Evolutionary conservation across 306 rosid genomes (phyloP), one percentile per base, ranked within the genome.

Genomic region (Citrullus mucosospermus): DNA sequence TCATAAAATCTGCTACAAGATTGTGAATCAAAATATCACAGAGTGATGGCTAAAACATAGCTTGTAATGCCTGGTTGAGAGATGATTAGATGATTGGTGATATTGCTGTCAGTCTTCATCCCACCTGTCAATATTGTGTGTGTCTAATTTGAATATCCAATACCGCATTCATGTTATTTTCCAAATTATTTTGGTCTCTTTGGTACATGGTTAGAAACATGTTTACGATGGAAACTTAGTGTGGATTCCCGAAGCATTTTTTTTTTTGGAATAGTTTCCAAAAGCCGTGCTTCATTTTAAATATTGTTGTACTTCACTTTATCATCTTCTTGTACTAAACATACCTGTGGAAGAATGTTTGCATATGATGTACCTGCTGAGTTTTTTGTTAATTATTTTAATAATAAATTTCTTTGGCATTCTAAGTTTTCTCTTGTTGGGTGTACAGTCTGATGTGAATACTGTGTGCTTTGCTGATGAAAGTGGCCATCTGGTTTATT

Each of bases 391-490:
- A 5, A 73, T 50, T 73, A 3, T 22, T 25, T 73, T 1, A 9
- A 73, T 15, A 15, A 43, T 36, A 54, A 36, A 55, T 5, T 6
- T 30, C 32, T 8, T 11, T 54, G 36, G 18, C 46, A 22, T 39
- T 70, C 22, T 36, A 57, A 79, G 63, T 77, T 59, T 85, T 59
- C 72, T 82, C 43, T 84, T 78, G 79, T 85, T 71, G 9, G 76
- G 65, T 79, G 28, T 86, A 86, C 97, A 92, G 96, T 85, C 91
- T 78, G 99, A 95, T 83, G 99, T 95, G 78, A 95, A 95, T 81
- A 89, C 97, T 22, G 96, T 95, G 72, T 95, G 97, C 87, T 95
- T 95, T 78, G 92, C 96, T 12, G 97, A 92, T 85, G 99, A 91
- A 84, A 86, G 90, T 76, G 93, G 97, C 70, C 92, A 95, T 85